A percentile compares a stretch with the other conserved stretches of the same genome.
Conservation (phyloP, 1,284 basidiomycete genomes). For the Marasmius sp. region DNA sequence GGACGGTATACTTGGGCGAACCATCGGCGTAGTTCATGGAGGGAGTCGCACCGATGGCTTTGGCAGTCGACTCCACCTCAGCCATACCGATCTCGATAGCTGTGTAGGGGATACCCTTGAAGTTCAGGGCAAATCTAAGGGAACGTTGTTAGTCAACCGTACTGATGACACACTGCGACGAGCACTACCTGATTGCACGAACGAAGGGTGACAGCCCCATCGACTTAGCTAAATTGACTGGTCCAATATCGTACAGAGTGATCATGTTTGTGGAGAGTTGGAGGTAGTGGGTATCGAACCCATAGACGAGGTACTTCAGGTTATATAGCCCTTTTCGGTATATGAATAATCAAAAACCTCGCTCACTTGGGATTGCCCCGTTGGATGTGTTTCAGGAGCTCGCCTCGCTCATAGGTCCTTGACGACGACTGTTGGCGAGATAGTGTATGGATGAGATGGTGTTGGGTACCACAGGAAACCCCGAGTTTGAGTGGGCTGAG, state of each 20-base stretch:
- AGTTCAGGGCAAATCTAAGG: not conserved
- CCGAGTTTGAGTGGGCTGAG: too few relatives aligned
- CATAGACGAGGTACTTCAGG: too few relatives aligned
- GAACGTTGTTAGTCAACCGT: not conserved
- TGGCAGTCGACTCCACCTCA: not conserved
- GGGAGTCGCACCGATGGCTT: not conserved
- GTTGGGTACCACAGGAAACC: too few relatives aligned
- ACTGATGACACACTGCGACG: not conserved
- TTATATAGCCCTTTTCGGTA: too few relatives aligned
- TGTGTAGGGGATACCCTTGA: constrained; percentile 1
- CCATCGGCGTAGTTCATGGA: constrained; percentile 4
- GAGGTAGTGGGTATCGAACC: too few relatives aligned
- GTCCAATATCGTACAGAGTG: not conserved
- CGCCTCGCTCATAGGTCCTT: too few relatives aligned
- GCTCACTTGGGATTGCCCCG: too few relatives aligned
- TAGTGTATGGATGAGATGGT: too few relatives aligned
- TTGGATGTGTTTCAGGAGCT: too few relatives aligned
- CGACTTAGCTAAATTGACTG: not conserved
- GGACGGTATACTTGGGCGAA: constrained; percentile 9
- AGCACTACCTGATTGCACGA: not conserved
- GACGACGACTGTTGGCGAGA: too few relatives aligned
- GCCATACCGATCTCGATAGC: constrained; percentile 1
- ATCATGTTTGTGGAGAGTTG: not conserved
- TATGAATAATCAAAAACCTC: too few relatives aligned
- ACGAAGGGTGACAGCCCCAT: not conserved